A percentile compares a stretch with the other conserved stretches of the same genome.
These are phyloP conservation scores for Calocybe gangraenosa DNA, from an alignment of 768 basidiomycete species.

Conservation along the genomic window DNA sequence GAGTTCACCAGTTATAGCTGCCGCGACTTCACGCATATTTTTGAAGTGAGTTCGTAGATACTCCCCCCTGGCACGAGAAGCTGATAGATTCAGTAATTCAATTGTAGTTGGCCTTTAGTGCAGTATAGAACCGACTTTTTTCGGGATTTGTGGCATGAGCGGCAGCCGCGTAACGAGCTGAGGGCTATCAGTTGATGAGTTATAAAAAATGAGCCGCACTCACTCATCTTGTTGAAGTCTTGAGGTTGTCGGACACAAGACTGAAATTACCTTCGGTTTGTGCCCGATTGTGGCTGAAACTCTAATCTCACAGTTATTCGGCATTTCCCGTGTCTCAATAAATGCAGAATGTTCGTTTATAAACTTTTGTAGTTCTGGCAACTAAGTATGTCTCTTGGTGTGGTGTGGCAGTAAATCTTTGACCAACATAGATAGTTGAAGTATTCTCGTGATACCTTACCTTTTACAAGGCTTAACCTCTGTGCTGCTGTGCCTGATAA, in stretches of 20 bases:
- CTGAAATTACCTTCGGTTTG: conserved; percentile 19
- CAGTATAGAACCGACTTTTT: conserved; percentile 64
- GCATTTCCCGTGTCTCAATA: conserved; percentile 13
- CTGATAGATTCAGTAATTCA: conserved; percentile 38
- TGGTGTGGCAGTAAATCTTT: no score
- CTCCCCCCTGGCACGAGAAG: conserved; percentile 90
- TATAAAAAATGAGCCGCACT: conserved; percentile 27
- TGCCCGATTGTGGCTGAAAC: conserved; percentile 38
- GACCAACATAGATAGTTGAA: no score
- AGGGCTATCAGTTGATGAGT: conserved; percentile 16
- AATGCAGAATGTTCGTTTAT: no score
- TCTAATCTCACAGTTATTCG: conserved; percentile 36
- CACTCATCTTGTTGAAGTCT: conserved; percentile 63
- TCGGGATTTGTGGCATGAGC: conserved; percentile 88
- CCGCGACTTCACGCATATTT: conserved; percentile 99
- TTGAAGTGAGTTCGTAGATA: conserved; percentile 99
- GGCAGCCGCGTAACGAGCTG: conserved; percentile 94
- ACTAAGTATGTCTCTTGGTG: no score
- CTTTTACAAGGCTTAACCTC: no score
- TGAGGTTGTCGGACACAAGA: conserved; percentile 45
- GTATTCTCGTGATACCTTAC: no score
- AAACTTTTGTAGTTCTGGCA: no score
- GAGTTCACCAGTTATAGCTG: conserved; percentile 78
- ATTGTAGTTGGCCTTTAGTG: not conserved
- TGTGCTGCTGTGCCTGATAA: no score